Base-by-base conservation (phyloP, 352 stramenopile genomes). In the Pythium pyrilobum region DNA sequence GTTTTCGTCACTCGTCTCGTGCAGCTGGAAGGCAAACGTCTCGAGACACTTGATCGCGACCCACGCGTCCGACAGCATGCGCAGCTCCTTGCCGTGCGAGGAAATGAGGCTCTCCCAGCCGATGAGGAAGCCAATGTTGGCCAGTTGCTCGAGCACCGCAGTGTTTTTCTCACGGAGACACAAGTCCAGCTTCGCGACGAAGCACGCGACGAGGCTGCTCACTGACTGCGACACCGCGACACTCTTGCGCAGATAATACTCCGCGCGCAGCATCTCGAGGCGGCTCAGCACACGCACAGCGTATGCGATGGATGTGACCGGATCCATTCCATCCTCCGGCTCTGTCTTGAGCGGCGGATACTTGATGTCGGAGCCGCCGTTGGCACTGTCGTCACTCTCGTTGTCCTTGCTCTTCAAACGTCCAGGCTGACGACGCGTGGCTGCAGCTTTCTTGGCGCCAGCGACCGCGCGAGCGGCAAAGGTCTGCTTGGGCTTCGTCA, bases 101-200 rank as follows among this genome's bases (percentile, higher is more conserved):
- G 85, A 97, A 21, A 99, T 87, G 3, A 99, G 74, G 32, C 90
- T 96, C 69, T 98, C 93, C 81, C 96, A 98, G 18, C 88, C 92
- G 38, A 98, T 85, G 9, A 97, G 57, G 49, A 96, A 96, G 0
- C 85, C 85, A n/a, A 89, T 67, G 21, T 59, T 57, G 0, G 72
- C 75, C 50, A 90, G 67, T 58, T 92, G 83, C 59, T 85, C 70
- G 24, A 96, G 58, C 34, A 88, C 80, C 18, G 72, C 66, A 0
- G 62, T 40, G 51, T 87, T 81, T 40, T 64, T 44, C 49, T 88
- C 71, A 15, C 84, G 76, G 0, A 95, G 55, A 29, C 73, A 86
- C 41, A 93, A 44, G 28, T 94, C 85, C 8, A 96, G 59, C 55
- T 89, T 81, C 1, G 77, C 65, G 36, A 89, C 62, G 48, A 96